Percentiles rank a stretch among this genome's conserved stretches.
Conservation (phyloP, 75 land plant species). For the Pseudotsuga menziesii region DNA sequence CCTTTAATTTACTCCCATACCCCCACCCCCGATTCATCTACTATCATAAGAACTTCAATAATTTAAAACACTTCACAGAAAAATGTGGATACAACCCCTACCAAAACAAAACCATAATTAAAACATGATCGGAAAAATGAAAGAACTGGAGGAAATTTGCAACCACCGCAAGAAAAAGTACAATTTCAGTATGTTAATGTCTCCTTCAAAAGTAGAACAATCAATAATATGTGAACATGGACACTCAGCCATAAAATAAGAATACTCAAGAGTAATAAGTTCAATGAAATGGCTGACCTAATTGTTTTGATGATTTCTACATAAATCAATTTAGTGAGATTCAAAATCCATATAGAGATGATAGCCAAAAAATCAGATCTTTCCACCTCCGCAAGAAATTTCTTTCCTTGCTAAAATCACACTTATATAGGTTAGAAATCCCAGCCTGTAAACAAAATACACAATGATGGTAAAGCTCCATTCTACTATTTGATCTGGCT, state of each 20-base stretch:
- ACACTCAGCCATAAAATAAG: background rate
- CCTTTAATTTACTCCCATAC: too few species aligned
- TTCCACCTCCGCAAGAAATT: background rate
- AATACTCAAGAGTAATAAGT: background rate
- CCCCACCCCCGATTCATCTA: too few species aligned
- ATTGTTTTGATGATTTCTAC: background rate
- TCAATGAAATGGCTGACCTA: background rate
- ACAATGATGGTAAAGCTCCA: background rate
- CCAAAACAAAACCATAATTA: background rate
- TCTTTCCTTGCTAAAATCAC: background rate
- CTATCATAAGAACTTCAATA: too few species aligned
- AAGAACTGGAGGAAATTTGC: background rate
- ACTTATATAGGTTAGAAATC: background rate
- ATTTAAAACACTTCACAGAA: too few species aligned
- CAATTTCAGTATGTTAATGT: background rate
- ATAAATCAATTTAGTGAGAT: background rate
- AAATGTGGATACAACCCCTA: too few species aligned
- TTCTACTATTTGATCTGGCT: background rate
- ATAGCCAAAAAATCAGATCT: background rate
- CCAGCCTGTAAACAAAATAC: background rate
- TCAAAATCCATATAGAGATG: background rate
- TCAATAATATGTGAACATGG: background rate
- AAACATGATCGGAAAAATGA: background rate
- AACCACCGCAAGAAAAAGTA: background rate
- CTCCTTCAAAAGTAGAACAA: background rate